These are phyloP conservation scores for Chalaropsis ovoidea DNA, from an alignment of 2,329 filamentous ascomycete genomes.

Conservation along the genomic window DNA sequence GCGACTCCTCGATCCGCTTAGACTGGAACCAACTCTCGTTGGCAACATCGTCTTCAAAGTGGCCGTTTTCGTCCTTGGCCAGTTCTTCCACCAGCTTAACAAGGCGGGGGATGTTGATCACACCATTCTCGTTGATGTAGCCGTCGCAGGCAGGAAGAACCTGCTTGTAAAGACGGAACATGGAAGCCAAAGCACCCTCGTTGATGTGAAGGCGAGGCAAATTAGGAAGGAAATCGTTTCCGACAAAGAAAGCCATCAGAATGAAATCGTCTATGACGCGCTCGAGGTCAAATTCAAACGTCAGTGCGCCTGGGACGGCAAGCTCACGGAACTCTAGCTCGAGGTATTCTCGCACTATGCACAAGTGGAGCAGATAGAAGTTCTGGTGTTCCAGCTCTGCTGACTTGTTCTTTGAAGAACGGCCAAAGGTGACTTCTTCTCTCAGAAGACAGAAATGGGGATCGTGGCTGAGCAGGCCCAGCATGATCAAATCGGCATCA, in stretches of 20 bases:
- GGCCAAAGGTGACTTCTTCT: conserved; percentile 95
- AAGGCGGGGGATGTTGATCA: conserved; percentile 77
- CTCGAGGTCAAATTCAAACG: conserved; percentile 84
- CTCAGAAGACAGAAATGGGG: conserved; percentile 95
- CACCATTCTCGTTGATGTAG: conserved; percentile 91
- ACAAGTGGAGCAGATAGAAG: conserved; percentile 94
- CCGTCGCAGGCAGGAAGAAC: conserved; percentile 78
- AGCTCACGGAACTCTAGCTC: conserved; percentile 95
- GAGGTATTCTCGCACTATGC: conserved; percentile 92
- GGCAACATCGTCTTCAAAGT: conserved; percentile 81
- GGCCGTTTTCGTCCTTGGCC: conserved; percentile 77
- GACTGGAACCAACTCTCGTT: conserved; percentile 80
- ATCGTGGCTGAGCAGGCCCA: conserved; percentile 92
- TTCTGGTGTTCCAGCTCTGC: conserved; percentile 98
- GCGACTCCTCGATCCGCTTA: conserved; percentile 44
- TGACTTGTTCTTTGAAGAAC: conserved; percentile 74
- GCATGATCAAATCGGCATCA: conserved; percentile 96
- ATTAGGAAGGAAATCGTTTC: conserved; percentile 97
- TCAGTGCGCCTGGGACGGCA: conserved; percentile 59
- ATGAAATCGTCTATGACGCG: conserved; percentile 98
- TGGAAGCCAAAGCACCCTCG: conserved; percentile 88
- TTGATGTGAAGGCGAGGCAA: conserved; percentile 95
- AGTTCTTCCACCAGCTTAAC: conserved; percentile 70
- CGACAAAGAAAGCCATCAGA: conserved; percentile 97
- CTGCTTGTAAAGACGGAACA: conserved; percentile 95